Conservation (phyloP, 208 protist genomes). For the Herpetomonas tarakana region DNA sequence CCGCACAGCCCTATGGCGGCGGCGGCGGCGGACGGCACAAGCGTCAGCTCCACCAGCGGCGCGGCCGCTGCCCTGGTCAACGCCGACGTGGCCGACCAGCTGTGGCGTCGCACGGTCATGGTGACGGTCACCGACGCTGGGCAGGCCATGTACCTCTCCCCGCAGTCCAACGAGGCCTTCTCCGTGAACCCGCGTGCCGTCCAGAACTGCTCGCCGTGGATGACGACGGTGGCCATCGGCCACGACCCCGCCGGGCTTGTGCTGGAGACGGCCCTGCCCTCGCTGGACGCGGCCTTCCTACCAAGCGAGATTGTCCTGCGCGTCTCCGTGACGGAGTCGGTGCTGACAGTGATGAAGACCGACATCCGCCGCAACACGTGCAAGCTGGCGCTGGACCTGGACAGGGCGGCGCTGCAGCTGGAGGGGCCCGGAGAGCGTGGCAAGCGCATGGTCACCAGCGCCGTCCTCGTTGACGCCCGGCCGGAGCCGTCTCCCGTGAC, state of each 20-base stretch:
- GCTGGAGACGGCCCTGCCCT: slow-evolving; percentile 60
- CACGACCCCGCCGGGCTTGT: slow-evolving; percentile 36
- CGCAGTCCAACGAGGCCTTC: slow-evolving; percentile 72
- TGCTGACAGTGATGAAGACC: slow-evolving; percentile 61
- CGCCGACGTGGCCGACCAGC: slow-evolving; percentile 11
- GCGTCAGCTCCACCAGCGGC: slow-evolving; percentile 11
- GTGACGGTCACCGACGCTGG: slow-evolving; percentile 58
- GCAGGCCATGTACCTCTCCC: slow-evolving; percentile 59
- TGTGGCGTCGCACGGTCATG: slow-evolving; percentile 45
- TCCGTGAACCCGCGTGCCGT: slow-evolving; percentile 38
- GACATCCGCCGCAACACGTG: slow-evolving; percentile 58
- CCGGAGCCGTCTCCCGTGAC: slow-evolving; percentile 35
- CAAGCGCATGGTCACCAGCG: slow-evolving; percentile 39
- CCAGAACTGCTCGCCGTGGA: slow-evolving; percentile 42
- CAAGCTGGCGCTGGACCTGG: slow-evolving; percentile 35
- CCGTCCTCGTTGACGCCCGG: slow-evolving; percentile 61
- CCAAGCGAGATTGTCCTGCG: slow-evolving; percentile 66
- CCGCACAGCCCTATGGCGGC: not conserved
- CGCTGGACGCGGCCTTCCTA: slow-evolving; percentile 36
- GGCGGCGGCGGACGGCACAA: slow-evolving; percentile 18
- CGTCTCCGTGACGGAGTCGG: slow-evolving; percentile 46
- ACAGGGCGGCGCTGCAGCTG: slow-evolving; percentile 47
- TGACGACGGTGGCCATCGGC: slow-evolving; percentile 22
- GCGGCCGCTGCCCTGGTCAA: not conserved
- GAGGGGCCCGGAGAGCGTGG: slow-evolving; percentile 16